These are phyloP conservation scores for Raphanus hybrid DNA, from an alignment of 441 rosid species.

Conservation along the genomic window DNA sequence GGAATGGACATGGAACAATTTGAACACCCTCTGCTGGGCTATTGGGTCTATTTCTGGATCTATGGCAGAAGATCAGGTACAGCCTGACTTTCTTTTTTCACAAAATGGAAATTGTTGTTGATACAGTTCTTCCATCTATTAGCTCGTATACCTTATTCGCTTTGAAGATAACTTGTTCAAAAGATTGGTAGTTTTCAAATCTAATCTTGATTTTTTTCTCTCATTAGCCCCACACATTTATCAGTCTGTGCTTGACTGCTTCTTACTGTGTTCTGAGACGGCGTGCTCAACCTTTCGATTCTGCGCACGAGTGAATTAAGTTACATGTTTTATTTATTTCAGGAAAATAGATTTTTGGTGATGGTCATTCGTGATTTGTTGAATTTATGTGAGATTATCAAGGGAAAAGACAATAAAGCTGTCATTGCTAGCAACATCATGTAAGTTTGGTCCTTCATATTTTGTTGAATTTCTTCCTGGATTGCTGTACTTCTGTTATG, in stretches of 20 bases:
- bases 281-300: slow-evolving; percentile 19
- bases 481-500: neutral
- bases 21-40: slow-evolving; percentile 99
- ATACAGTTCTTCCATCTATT: slow-evolving; percentile 6
- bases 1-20: slow-evolving; percentile 99
- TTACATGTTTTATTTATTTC: slow-evolving; percentile 37
- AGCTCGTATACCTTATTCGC: slow-evolving; percentile 13
- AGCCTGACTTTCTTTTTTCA: slow-evolving; percentile 1
- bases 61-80: slow-evolving; percentile 99
- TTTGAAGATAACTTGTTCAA: neutral
- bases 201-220: slow-evolving; percentile 18
- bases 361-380: slow-evolving; percentile 98
- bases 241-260: slow-evolving; percentile 19
- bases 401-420: slow-evolving; percentile 99
- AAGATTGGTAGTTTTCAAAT: neutral
- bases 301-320: slow-evolving; percentile 19
- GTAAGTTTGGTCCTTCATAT: slow-evolving; percentile 57
- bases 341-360: slow-evolving; percentile 99
- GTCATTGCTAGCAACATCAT: slow-evolving; percentile 99
- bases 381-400: slow-evolving; percentile 97
- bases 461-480: slow-evolving; percentile 7
- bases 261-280: neutral
- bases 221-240: slow-evolving; percentile 12
- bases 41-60: slow-evolving; percentile 99
- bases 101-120: slow-evolving; percentile 3